Base-by-base conservation (phyloP, 306 rosid genomes). In the Aeschynomene evenia region DNA sequence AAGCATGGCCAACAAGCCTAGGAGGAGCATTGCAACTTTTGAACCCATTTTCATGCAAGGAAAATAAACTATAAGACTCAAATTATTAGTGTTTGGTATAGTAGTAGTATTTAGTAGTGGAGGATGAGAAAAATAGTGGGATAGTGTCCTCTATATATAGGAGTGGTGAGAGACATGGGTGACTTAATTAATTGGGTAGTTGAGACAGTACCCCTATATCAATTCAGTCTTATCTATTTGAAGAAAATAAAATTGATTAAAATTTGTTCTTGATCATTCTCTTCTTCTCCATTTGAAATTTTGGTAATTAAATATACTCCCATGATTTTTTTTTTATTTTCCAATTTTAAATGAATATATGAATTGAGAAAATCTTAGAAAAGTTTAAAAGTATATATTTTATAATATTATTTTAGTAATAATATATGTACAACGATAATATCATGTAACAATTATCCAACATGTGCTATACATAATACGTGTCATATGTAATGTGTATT, bases 1-100 rank as follows among this genome's bases (percentile, higher is more conserved):
- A 40, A 61, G 26, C 59, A 88, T 16, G 52, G 86, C 85, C 34
- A 79, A 65, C 43, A 90, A 64, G 45, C 76, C 71, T 0, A 85
- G 51, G 37, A 68, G 40, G 66, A 85, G 36, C 3, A 40, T 18
- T 39, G 70, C 11, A 9, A 69, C 61, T 58, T 70, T 85, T 6
- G 81, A 83, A 72, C 46, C 76, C 94, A 81, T 88, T 57, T 66
- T 72, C 7, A 43, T 18, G 29, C n/a, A 48, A 46, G 0, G 5
- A 37, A 22, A 23, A 31, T n/a, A 20, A 46, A 18, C 73, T 50
- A 20, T 16, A n/a, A n/a, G n/a, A n/a, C n/a, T n/a, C n/a, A n/a
- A n/a, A n/a, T n/a, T n/a, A n/a, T n/a, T n/a, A n/a, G n/a, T n/a
- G n/a, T n/a, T n/a, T n/a, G n/a, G n/a, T n/a, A n/a, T n/a, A n/a